Evolutionary conservation across 1,284 basidiomycete species (phyloP), one percentile per base, ranked within the genome.

Genomic region (Leccinum huronense): DNA sequence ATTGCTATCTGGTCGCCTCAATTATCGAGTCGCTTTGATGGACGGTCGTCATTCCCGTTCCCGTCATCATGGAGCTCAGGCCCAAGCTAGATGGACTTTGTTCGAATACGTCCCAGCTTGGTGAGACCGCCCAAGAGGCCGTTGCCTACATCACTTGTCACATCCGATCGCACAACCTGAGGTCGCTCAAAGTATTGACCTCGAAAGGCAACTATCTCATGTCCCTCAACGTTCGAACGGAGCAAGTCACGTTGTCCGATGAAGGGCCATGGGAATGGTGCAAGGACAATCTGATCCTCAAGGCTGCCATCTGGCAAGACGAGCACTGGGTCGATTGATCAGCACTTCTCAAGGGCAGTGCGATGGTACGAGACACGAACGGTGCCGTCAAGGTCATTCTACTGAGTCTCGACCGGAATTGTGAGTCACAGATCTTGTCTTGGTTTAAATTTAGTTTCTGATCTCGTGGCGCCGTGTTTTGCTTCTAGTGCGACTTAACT

Each of bases 231-330:
- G 87, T 98, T 51, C 87, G 95, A 13, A 89, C 86, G 2, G 97
- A 99, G 76, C 85, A 92, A 65, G 86, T 97, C 67, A 89, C 94
- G 67, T 94, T 95, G 70, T 75, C 81, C 23, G 78, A 80, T 60
- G 78, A 78, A 45, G 80, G 77, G 38, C 80, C 83, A 1, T 82
- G 81, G 76, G 91, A 92, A 27, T 83, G 91, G 40, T 94, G 85
- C 66, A 95, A 97, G 89, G 97, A 98, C 75, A 96, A 98, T 73
- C 83, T 97, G 60, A 98, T 98, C 66, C 83, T 99, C 51, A 89
- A 92, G 70, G 91, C 95, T 23, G 93, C 94, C 9, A 82, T 90
- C 57, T 98, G 95, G 93, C 97, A 98, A 75, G 85, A 90, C 60
- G 90, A 94, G 57, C 94, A 98, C 73, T 98, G 95, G 87, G 81